Evolutionary conservation across 2,329 filamentous ascomycete species (phyloP).

Genomic region (Trichoderma koningii): DNA sequence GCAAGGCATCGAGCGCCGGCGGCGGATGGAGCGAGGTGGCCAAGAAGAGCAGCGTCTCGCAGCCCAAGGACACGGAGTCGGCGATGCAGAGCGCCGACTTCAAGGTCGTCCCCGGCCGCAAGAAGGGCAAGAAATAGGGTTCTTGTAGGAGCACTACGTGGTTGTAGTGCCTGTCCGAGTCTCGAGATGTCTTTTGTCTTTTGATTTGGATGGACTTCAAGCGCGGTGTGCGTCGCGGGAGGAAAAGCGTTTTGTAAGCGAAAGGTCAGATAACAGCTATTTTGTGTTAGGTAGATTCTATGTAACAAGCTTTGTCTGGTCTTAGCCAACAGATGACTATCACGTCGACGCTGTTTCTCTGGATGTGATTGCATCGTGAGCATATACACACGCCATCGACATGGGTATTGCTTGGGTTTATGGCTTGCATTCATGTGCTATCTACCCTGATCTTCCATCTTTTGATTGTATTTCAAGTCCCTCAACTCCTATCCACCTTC

Average conservation of each 20-base stretch:
- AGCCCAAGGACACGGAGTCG: constrained; percentile 46
- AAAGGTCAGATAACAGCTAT: background rate
- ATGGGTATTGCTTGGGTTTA: background rate
- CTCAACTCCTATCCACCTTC: constrained; percentile 38
- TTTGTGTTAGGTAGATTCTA: background rate
- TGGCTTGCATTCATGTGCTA: background rate
- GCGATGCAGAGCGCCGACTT: constrained; percentile 62
- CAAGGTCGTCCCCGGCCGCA: constrained; percentile 88
- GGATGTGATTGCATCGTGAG: too few relatives aligned
- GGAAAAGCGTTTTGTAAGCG: background rate
- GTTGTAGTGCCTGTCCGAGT: background rate
- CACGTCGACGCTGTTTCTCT: too few relatives aligned
- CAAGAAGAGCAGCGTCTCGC: constrained; percentile 71
- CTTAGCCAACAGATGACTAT: background rate
- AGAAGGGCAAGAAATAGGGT: constrained; percentile 78
- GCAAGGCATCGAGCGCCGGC: constrained; percentile 48
- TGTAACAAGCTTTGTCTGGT: background rate
- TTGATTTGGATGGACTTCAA: background rate
- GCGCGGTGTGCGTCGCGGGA: background rate
- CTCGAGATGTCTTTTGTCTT: background rate
- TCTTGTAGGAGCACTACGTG: background rate
- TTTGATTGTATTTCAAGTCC: too few relatives aligned
- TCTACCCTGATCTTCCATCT: background rate
- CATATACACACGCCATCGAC: too few relatives aligned
- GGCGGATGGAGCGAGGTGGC: constrained; percentile 96